Conservation (phyloP, 129 eudicot species). For the Ambrosia trifida region DNA sequence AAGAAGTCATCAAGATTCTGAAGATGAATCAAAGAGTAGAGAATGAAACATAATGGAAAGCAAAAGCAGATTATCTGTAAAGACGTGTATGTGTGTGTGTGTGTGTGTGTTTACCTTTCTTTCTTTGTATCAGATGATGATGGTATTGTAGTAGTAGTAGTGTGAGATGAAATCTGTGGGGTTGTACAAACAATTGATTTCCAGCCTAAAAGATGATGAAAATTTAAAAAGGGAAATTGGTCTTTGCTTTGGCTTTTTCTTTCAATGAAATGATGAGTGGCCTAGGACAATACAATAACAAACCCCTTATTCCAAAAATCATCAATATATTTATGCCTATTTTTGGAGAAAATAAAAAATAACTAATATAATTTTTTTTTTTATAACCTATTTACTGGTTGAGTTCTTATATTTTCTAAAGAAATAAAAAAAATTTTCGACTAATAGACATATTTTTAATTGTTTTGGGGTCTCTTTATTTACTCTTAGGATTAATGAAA, state of each 20-base stretch:
- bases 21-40: constrained; percentile 26
- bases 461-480: no score
- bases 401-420: no score
- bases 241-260: constrained; percentile 22
- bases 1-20: constrained; percentile 53
- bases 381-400: no score
- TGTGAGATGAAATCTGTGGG: constrained; percentile 28
- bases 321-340: no score
- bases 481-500: no score
- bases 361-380: no score
- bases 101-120: background rate
- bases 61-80: constrained; percentile 31
- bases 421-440: no score
- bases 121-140: background rate
- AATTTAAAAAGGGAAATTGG: constrained; percentile 7
- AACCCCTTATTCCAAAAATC: no score
- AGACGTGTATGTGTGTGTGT: constrained; percentile 13
- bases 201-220: constrained; percentile 36
- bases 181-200: constrained; percentile 9
- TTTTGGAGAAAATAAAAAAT: no score
- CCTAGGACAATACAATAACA: background rate
- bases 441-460: no score
- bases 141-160: constrained; percentile 18
- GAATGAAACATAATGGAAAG: constrained; percentile 14
- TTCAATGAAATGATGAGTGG: constrained; percentile 10